Evolutionary conservation across 306 rosid genomes (phyloP).

Genomic region (Fagus crenata): DNA sequence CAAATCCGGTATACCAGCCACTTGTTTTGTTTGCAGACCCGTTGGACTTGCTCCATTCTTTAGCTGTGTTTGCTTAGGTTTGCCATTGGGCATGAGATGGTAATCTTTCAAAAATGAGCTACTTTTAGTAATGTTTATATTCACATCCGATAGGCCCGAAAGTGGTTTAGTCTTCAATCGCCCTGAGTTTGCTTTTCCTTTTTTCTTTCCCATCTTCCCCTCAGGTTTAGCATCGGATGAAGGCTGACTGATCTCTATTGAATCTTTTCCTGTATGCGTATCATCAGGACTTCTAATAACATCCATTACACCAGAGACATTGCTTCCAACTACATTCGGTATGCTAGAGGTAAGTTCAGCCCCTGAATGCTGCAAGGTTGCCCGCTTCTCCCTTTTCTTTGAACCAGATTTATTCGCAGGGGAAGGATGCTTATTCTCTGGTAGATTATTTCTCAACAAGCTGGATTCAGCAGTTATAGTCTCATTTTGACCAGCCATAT

Average conservation of each 20-base stretch:
- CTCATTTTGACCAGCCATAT: slow-evolving; percentile 28
- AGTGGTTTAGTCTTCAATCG: slow-evolving; percentile 55
- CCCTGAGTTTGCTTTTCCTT: slow-evolving; percentile 33
- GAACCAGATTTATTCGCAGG: slow-evolving; percentile 25
- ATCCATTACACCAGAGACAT: slow-evolving; percentile 11
- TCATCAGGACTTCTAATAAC: slow-evolving; percentile 29
- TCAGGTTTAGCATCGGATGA: slow-evolving; percentile 8
- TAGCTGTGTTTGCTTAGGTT: slow-evolving; percentile 36
- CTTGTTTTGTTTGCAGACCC: slow-evolving; percentile 33
- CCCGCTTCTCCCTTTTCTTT: slow-evolving; percentile 37
- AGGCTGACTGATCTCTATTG: slow-evolving; percentile 8
- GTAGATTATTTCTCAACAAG: slow-evolving; percentile 25
- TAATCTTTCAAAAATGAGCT: slow-evolving; percentile 29
- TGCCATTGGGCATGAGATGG: slow-evolving; percentile 20
- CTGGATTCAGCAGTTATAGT: slow-evolving; percentile 28
- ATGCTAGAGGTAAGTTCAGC: slow-evolving; percentile 37
- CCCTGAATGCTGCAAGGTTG: slow-evolving; percentile 22
- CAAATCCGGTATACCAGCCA: slow-evolving; percentile 45
- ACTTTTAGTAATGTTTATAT: slow-evolving; percentile 27
- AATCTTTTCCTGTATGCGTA: slow-evolving; percentile 17
- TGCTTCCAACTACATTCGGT: slow-evolving; percentile 22
- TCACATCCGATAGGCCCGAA: slow-evolving; percentile 59
- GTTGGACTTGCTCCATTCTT: slow-evolving; percentile 21
- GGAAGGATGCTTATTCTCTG: slow-evolving; percentile 20
- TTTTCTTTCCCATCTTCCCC: slow-evolving; percentile 33